Base-by-base conservation (phyloP, 2,329 filamentous ascomycete species). In the Neoarthrinium moseri region DNA sequence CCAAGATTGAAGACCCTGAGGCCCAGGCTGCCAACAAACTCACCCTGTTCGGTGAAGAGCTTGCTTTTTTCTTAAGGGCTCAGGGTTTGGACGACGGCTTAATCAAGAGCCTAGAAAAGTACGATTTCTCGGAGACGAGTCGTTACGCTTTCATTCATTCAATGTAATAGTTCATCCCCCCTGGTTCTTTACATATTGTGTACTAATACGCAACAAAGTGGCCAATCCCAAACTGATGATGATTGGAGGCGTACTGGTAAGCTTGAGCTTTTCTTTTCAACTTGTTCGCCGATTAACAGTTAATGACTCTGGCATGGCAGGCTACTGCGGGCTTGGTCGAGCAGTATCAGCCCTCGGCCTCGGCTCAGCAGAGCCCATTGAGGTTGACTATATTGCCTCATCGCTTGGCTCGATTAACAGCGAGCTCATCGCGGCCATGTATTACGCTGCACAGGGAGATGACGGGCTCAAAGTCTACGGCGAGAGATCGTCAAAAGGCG, bases 111-210 rank as follows among this genome's bases (percentile, higher is more conserved):
- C 67, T 97, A 5, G 67, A 77, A 18, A 83, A 81, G 24, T 97
- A 95, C 64, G 90, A 97, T 64, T 97, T 95, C 60, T 77, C 80
- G 3, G 75, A 79, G 49, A 96, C 92, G 1, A 65, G 68, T 10
- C 70, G 80, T 24, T 77, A 95, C 52, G 87, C 81, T 2, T 96
- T 99, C 63, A 81, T 97, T 6, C 90, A 95, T 63, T 86, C 87
- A 6, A 88, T 95, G 86, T 90, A 68, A 66, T 24, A 36, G 26
- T 27, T 41, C 27, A 34, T 18, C 18, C 38, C 21, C 18, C 37
- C 23, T 41, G 18, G 34, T 39, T 52, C 29, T 43, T 22, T 43
- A 33, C 22, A 29, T 23, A 33, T 20, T 43, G 53, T 26, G 12
- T 24, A 24, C 54, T 61, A 54, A 64, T 47, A n/a, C 23, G 30